Evolutionary conservation across 306 rosid genomes (phyloP).

Genomic region (Phaseolus lunatus): DNA sequence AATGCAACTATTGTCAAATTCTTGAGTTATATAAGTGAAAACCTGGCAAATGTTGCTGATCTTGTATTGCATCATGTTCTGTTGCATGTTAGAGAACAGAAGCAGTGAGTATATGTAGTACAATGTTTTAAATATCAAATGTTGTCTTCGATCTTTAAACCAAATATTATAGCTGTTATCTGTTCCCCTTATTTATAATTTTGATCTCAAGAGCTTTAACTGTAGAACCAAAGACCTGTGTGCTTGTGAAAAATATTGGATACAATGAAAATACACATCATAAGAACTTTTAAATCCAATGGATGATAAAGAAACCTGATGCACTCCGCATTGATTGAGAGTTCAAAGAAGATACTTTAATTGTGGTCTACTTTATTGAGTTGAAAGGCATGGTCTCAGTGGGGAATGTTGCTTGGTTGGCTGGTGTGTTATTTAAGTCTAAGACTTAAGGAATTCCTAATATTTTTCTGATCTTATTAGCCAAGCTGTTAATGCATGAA

Average conservation of each 20-base stretch:
- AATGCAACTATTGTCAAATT: conserved; percentile 77
- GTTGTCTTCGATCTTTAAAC: conserved; percentile 27
- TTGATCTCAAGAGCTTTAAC: conserved; percentile 14
- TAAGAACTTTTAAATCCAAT: conserved; percentile 22
- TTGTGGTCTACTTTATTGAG: conserved; percentile 21
- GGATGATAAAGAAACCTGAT: conserved; percentile 16
- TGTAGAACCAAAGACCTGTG: conserved; percentile 2
- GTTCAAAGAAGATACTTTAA: neutral
- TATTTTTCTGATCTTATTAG: neutral
- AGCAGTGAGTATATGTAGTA: conserved; percentile 62
- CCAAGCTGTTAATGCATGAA: conserved; percentile 19
- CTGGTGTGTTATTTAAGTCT: neutral
- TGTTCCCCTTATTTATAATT: conserved; percentile 15
- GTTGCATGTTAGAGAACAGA: conserved; percentile 63
- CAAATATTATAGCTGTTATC: conserved; percentile 4
- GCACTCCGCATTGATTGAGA: neutral
- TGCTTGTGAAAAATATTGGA: conserved; percentile 4
- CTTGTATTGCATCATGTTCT: conserved; percentile 68
- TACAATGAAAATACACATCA: neutral
- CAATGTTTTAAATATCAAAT: conserved; percentile 13
- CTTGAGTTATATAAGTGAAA: conserved; percentile 75
- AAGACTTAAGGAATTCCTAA: neutral
- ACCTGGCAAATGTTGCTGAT: conserved; percentile 74
- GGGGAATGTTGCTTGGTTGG: conserved; percentile 6
- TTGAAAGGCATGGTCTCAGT: neutral